Conservation (phyloP, 371 early-diverging fungal genomes). For the Rhizopus microsporus region DNA sequence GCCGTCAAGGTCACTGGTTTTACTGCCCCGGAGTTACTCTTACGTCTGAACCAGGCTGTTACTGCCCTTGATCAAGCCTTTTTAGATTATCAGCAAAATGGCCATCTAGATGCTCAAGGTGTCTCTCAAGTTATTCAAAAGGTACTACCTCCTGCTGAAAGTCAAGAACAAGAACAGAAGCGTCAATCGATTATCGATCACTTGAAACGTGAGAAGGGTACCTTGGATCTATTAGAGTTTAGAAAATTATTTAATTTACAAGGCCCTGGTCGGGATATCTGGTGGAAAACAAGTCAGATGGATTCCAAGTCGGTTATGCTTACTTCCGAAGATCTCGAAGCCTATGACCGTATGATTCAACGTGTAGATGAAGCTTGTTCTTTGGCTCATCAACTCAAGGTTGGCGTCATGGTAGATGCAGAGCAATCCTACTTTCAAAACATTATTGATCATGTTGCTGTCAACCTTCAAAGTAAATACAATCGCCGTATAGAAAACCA, state of each 20-base stretch:
- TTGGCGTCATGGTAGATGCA: slow-evolving; percentile 90
- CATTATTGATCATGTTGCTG: slow-evolving; percentile 85
- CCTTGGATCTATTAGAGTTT: slow-evolving; percentile 33
- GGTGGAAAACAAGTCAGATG: slow-evolving; percentile 28
- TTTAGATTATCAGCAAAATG: slow-evolving; percentile 32
- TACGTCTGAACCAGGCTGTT: slow-evolving; percentile 67
- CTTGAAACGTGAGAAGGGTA: slow-evolving; percentile 14
- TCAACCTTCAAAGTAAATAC: slow-evolving; percentile 66
- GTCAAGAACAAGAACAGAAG: slow-evolving; percentile 18
- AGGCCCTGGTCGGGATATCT: slow-evolving; percentile 41
- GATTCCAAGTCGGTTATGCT: slow-evolving; percentile 13
- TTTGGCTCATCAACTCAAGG: slow-evolving; percentile 62
- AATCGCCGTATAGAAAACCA: slow-evolving; percentile 51
- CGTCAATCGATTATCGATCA: slow-evolving; percentile 25
- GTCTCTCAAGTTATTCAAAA: slow-evolving; percentile 25
- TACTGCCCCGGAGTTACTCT: slow-evolving; percentile 73
- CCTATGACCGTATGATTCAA: slow-evolving; percentile 68
- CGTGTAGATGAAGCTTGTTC: slow-evolving; percentile 68
- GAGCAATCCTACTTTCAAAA: slow-evolving; percentile 95
- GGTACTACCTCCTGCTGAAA: slow-evolving; percentile 26
- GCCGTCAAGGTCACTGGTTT: slow-evolving; percentile 93
- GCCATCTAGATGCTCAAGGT: slow-evolving; percentile 29
- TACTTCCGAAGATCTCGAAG: slow-evolving; percentile 62
- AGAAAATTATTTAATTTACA: slow-evolving; percentile 39
- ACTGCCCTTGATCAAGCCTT: slow-evolving; percentile 42